Evolutionary conservation across 345 rosid species (phyloP), one percentile per base, ranked within the genome.

Genomic region (Aegle marmelos): DNA sequence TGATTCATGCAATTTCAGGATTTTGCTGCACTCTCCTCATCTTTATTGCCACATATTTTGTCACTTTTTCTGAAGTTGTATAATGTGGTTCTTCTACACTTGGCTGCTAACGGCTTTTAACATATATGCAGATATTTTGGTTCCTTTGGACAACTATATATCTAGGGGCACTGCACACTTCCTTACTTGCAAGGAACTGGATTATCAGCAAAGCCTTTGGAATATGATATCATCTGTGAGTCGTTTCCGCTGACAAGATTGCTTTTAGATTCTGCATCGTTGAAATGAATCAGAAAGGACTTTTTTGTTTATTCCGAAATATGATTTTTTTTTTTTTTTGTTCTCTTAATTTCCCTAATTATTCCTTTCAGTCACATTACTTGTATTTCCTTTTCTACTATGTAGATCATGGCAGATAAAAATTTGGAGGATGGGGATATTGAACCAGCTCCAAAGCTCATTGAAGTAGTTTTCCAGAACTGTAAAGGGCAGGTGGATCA

Each of bases 401-500:
- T 75, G 68, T 87, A 97, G 99, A 85, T 92, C 60, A 86, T 97
- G 96, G 83, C 91, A 7, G 98, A 97, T 81, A 82, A 80, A 84
- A 94, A 89, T 82, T 86, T 94, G 81, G 99, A 97, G 83, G 99
- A 97, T 78, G 83, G 83, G 80, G 98, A 94, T 78, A 88, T 94
- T 81, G 97, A 89, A 80, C 91, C 99, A 21, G 99, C 98, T 79
- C 99, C 99, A 79, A 97, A 97, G 88, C 96, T 97, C 76, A 92
- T 97, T 81, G 93, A 94, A 83, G 98, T 97, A 68, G 91, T 97
- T 83, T 92, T 97, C 79, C 99, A 97, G 88, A 94, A 97, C 81
- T 93, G 98, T 85, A 92, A 86, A 86, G 99, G 98, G 68, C 98
- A 93, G 83, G 98, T 97, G 84, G 99, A 97, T 88, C 98, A 88